Base-by-base conservation (phyloP, 192 early-diverging fungal genomes). In the Helicostylum pulchrum region DNA sequence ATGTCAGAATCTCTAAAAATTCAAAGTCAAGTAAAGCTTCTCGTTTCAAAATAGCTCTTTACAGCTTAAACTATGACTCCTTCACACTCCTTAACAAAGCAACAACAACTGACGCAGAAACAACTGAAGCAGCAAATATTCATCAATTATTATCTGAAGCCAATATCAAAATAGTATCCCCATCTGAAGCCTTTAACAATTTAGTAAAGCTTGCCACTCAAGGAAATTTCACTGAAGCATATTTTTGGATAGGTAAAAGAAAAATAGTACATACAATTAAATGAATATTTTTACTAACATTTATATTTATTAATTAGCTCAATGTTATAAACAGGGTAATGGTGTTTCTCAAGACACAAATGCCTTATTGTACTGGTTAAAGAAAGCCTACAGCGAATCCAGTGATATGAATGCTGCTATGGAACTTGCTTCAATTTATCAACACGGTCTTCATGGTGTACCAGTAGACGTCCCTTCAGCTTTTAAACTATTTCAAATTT, bases 41-140 rank as follows among this genome's bases (percentile, higher is more conserved):
- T 11, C 57, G 19, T 11, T 65, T 75, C n/a, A 75, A 71, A 65
- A 53, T 71, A 36, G 74, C 68, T 44, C 60, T 69, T 1, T 75
- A 75, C 48, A 51, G 50, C 11, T 45, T 64, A 19, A 46, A 43
- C 50, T 64, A 64, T 52, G 44, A 49, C 32, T 53, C 64, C 55
- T 4, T 19, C 3, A 21, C 4, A 39, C 36, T 39, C 36, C 36
- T 39, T 39, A 39, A 10, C 5, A 9, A 6, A 9, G 9, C 36
- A 39, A 39, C 6, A 8, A 30, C 54, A n/a, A 39, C 31, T 7
- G 31, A 36, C 19, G 7, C 54, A 19, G 54, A 56, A 7, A 8
- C 19, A 15, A 8, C 31, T 6, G 57, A 59, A 43, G 39, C 45
- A 58, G 34, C 8, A 6, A 39, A 39, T 45, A 49, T 23, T n/a